Evolutionary conservation across 179 eudicot genomes (phyloP).

Genomic region (Beta corolliflora): DNA sequence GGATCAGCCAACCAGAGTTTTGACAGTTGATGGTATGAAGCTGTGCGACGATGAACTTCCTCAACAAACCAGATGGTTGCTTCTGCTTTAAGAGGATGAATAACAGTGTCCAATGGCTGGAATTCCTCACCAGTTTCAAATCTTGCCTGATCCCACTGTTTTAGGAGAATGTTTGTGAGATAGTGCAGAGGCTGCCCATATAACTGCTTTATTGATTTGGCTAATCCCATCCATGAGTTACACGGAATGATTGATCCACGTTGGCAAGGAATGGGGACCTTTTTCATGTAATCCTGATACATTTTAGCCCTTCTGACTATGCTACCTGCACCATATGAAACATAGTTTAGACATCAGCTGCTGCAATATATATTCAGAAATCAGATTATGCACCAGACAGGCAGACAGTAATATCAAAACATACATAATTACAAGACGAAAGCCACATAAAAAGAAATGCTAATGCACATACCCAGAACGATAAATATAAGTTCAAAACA

Average conservation of each 20-base stretch:
- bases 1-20: conserved; percentile 57
- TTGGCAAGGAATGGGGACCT: conserved; percentile 51
- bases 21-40: conserved; percentile 51
- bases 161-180: conserved; percentile 68
- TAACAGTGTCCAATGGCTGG: conserved; percentile 51
- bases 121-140: conserved; percentile 51
- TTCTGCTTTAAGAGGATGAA: conserved; percentile 85
- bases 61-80: conserved; percentile 65
- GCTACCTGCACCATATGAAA: conserved; percentile 35
- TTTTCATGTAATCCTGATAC: conserved; percentile 78
- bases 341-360: conserved; percentile 7
- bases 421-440: background rate
- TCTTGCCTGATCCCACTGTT: conserved; percentile 68
- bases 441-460: background rate
- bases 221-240: conserved; percentile 69
- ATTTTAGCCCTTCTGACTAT: conserved; percentile 50
- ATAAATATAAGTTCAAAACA: background rate
- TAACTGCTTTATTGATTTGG: conserved; percentile 59
- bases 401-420: background rate
- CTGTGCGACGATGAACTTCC: conserved; percentile 65
- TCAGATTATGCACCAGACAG: background rate
- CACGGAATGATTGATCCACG: conserved; percentile 67
- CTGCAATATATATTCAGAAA: background rate
- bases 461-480: background rate
- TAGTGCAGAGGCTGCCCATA: conserved; percentile 85